Evolutionary conservation across 805 yeast genomes (phyloP), one percentile per base, ranked within the genome.

Genomic region (Candida saitoana): DNA sequence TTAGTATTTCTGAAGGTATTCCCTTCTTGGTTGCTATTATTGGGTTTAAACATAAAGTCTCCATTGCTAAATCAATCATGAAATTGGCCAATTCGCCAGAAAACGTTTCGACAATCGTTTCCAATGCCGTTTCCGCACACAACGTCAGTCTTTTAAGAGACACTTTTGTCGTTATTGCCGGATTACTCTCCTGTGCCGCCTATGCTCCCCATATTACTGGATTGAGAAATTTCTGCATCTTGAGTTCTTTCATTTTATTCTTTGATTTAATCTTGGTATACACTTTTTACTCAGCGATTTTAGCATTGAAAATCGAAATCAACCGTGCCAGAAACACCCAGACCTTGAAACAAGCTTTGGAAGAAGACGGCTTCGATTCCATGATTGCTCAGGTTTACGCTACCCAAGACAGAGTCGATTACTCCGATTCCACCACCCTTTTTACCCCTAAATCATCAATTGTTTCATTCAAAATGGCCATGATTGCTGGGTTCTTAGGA

Each of bases 1-100:
- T 86, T 42, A 79, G 87, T 42, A 71, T 91, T 49, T 78, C 89
- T 43, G 97, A 91, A 66, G 97, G 97, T 25, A 66, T 91, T 36
- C 99, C 99, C 17, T 91, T 91, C 63, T 75, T 91, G 56, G 95
- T 91, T 17, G 88, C 95, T 16, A 82, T 88, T 3, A 79, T 91
- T 56, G 99, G 98, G 2, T 91, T 91, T 65, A 89, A 87, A 59
- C 85, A 87, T 60, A 88, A 90, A 55, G 77, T 87, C 15, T 71
- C 79, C 9, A 73, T 89, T 48, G 84, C 96, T 1, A 66, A 75
- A 16, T 75, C 77, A 36, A 81, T 83, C 18, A 55, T 77, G 52
- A 61, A 65, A 31, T 67, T 74, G 19, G 58, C 73, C 12, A 55
- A 55, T 48, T 57, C 54, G 52, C 58, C 71, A 44, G 50, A 57